These are phyloP conservation scores for Heimioporus sp. DNA, from an alignment of 768 basidiomycete species.

Conservation along the genomic window DNA sequence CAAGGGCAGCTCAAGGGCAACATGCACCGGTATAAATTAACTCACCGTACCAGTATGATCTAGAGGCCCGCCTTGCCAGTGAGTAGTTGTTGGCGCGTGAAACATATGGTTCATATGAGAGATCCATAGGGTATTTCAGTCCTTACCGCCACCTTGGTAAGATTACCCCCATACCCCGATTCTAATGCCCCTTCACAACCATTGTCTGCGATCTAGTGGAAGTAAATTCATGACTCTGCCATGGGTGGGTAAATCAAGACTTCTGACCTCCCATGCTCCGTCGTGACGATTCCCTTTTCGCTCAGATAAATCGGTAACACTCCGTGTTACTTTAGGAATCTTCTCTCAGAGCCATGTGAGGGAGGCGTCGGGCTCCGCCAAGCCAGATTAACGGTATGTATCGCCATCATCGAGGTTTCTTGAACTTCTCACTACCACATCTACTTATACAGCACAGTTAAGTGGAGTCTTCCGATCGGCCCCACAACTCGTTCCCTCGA, in stretches of 20 bases:
- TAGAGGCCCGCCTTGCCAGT: too few relatives aligned
- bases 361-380: background rate
- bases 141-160: background rate
- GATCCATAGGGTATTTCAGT: background rate
- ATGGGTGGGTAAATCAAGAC: background rate
- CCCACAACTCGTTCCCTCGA: background rate
- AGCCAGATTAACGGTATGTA: background rate
- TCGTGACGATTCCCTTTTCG: background rate
- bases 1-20: too few relatives aligned
- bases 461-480: background rate
- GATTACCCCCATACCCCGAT: background rate
- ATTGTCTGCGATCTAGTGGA: background rate
- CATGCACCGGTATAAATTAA: too few relatives aligned
- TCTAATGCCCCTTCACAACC: background rate
- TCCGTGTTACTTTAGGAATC: too few relatives aligned
- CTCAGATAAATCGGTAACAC: background rate
- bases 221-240: too few relatives aligned
- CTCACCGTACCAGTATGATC: too few relatives aligned
- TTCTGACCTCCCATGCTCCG: background rate
- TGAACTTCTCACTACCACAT: background rate
- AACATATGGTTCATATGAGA: too few relatives aligned
- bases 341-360: background rate
- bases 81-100: too few relatives aligned
- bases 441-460: slow-evolving; percentile 4
- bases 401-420: background rate